These are phyloP conservation scores for Conringia planisiliqua DNA, from an alignment of 345 rosid species.

Conservation along the genomic window DNA sequence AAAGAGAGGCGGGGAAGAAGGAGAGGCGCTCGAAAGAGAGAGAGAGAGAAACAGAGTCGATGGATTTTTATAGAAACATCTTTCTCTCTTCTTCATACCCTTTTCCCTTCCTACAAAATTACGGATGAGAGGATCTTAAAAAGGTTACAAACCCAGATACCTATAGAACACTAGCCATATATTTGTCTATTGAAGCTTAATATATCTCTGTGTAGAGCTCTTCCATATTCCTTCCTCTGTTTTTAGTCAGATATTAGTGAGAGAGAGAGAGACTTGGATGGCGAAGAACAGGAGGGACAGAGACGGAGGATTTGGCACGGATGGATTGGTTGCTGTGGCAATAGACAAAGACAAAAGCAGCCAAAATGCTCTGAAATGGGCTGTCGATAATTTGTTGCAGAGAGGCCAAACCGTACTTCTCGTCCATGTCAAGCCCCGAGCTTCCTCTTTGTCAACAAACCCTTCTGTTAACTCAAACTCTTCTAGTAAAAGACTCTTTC, in stretches of 20 bases:
- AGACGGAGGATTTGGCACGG: conserved; percentile 37
- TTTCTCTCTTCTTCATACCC: not conserved
- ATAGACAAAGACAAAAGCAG: conserved; percentile 77
- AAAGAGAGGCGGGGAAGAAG: conserved; percentile 27
- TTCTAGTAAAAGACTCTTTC: conserved; percentile 4
- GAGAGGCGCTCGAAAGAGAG: conserved; percentile 28
- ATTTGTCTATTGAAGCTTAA: not conserved
- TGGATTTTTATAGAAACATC: conserved; percentile 17
- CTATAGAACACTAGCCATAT: not conserved
- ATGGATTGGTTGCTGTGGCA: conserved; percentile 71
- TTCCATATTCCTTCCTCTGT: not conserved
- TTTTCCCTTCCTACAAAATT: not conserved
- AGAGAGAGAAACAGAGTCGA: not conserved
- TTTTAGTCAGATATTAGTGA: not conserved
- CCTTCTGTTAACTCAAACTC: conserved; percentile 21
- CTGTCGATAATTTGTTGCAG: conserved; percentile 54
- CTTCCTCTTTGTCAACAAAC: conserved; percentile 18
- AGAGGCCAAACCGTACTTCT: conserved; percentile 68
- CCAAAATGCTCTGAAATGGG: conserved; percentile 87
- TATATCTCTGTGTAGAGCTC: not conserved
- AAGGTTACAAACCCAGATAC: not conserved
- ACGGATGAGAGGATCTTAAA: not conserved
- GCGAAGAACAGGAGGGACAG: conserved; percentile 41
- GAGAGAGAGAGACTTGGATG: conserved; percentile 40
- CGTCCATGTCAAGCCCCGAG: conserved; percentile 62